A percentile compares a stretch with the other conserved stretches of the same genome.
Evolutionary conservation across 768 basidiomycete genomes (phyloP).

Genomic region (Mrakia frigida): DNA sequence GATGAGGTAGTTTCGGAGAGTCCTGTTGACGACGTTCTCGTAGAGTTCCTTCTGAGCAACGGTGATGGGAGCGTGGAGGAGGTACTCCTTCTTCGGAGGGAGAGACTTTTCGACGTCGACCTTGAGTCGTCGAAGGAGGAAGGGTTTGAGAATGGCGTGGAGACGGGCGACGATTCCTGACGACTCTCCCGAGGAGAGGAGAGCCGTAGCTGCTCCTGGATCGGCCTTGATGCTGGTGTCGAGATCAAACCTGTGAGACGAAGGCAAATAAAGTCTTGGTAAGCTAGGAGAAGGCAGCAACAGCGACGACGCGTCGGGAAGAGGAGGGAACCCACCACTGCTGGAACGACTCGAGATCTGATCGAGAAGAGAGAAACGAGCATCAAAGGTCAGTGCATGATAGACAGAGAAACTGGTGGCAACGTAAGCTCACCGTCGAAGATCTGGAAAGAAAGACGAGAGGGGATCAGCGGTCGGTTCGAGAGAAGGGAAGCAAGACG

Average conservation of each 20-base stretch:
- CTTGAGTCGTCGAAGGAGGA: constrained; percentile 86
- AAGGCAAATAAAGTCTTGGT: background rate
- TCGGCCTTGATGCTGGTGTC: constrained; percentile 38
- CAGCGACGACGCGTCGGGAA: background rate
- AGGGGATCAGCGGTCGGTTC: background rate
- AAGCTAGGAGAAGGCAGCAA: background rate
- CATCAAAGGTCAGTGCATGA: background rate
- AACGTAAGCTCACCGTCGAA: constrained; percentile 55
- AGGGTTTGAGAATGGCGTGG: constrained; percentile 89
- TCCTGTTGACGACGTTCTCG: constrained; percentile 67
- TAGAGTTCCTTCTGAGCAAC: constrained; percentile 77
- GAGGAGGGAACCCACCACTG: constrained; percentile 57
- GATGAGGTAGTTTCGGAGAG: constrained; percentile 53
- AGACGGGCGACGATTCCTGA: constrained; percentile 67
- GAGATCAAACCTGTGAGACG: constrained; percentile 37
- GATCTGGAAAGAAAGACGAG: constrained; percentile 45
- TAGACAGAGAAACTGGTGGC: background rate
- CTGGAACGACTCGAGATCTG: constrained; percentile 74
- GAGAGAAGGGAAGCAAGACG: background rate
- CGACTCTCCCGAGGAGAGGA: constrained; percentile 45
- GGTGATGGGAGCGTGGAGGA: constrained; percentile 84
- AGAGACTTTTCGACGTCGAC: constrained; percentile 82
- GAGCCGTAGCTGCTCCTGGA: background rate
- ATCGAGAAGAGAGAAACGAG: background rate
- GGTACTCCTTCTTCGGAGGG: constrained; percentile 81